A percentile compares a stretch with the other conserved stretches of the same genome.
Evolutionary conservation across 2,329 filamentous ascomycete species (phyloP).

Genomic region (Aspergillus puulaauensis): DNA sequence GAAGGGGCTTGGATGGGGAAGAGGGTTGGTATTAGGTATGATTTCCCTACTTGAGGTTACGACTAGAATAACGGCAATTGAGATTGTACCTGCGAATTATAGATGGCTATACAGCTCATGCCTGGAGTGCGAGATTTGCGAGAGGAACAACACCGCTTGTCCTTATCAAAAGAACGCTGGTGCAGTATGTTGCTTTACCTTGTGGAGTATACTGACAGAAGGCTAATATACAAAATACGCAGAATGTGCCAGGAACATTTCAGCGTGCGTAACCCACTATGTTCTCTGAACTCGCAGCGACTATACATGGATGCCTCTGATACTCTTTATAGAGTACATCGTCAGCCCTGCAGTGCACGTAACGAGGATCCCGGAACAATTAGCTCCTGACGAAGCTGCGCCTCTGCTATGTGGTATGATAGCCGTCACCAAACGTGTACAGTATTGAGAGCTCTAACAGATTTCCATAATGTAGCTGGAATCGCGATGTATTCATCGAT

Average conservation of each 20-base stretch:
- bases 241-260: constrained; percentile 41
- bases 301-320: not conserved
- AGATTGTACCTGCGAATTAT: not conserved
- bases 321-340: constrained; percentile 27
- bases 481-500: constrained; percentile 43
- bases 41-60: not conserved
- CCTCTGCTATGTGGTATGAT: constrained; percentile 39
- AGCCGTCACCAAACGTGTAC: not conserved
- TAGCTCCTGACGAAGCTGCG: constrained; percentile 33
- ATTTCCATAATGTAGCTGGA: constrained; percentile 24
- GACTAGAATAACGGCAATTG: not conserved
- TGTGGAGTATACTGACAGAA: not conserved
- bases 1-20: constrained; percentile 30
- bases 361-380: constrained; percentile 34
- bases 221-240: not conserved
- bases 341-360: constrained; percentile 36
- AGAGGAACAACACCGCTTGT: constrained; percentile 38
- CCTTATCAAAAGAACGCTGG: constrained; percentile 40
- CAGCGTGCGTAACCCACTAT: constrained; percentile 25
- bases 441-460: not conserved
- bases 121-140: constrained; percentile 39
- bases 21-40: constrained; percentile 31
- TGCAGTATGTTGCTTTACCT: constrained; percentile 25
- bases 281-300: not conserved
- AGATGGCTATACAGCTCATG: constrained; percentile 42